Percentiles rank a stretch among this genome's conserved stretches.
phyloP scores from a whole-genome alignment of 257 asterid genomes.

The Solanum okadae region DNA sequence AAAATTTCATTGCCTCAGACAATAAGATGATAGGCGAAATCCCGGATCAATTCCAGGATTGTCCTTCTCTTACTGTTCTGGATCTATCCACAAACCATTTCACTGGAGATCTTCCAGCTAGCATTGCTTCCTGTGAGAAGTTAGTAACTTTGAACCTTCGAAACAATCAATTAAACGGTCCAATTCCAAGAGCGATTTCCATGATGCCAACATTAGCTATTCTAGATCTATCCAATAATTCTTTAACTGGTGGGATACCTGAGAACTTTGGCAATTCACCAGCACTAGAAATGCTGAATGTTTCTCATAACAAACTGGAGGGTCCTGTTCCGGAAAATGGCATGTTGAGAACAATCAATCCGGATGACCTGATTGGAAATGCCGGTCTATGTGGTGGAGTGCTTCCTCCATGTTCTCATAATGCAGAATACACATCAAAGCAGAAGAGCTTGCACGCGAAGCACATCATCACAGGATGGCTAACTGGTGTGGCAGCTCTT shows the following conservation, averaged over 20 bases:
- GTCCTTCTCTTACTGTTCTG: constrained; percentile 43
- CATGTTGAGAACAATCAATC: constrained; percentile 53
- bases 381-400: constrained; percentile 64
- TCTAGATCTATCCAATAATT: constrained; percentile 67
- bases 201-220: constrained; percentile 53
- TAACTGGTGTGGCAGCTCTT: constrained; percentile 40
- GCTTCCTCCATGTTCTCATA: constrained; percentile 50
- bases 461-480: constrained; percentile 48
- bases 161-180: constrained; percentile 38
- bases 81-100: constrained; percentile 59
- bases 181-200: constrained; percentile 45
- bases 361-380: constrained; percentile 54
- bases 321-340: constrained; percentile 67
- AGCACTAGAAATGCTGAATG: constrained; percentile 53
- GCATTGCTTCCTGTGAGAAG: constrained; percentile 59
- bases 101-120: constrained; percentile 49
- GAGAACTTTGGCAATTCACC: constrained; percentile 67
- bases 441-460: constrained; percentile 24
- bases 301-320: constrained; percentile 50
- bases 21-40: constrained; percentile 48
- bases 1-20: constrained; percentile 40
- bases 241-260: constrained; percentile 65
- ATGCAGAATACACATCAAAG: constrained; percentile 18
- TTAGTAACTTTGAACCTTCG: constrained; percentile 51
- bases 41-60: constrained; percentile 61